A percentile compares a stretch with the other conserved stretches of the same genome.
Conservation (phyloP, 2,329 filamentous ascomycete genomes). For the Scedosporium apiospermum region DNA sequence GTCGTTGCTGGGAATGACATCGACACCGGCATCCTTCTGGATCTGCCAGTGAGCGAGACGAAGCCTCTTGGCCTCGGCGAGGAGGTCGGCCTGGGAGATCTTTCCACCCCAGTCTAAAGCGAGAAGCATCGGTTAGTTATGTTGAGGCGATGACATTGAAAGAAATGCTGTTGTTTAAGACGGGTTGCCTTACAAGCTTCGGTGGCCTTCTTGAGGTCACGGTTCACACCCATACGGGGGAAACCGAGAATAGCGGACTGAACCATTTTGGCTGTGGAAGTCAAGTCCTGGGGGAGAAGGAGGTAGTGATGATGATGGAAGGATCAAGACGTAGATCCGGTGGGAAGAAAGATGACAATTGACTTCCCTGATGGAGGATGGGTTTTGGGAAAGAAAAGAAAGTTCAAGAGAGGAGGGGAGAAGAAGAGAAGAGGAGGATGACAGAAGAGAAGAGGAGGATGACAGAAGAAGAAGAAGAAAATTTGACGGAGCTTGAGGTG, state of each 20-base stretch:
- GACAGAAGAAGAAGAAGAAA: slow-evolving; percentile 4
- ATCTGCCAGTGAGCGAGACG: slow-evolving; percentile 98
- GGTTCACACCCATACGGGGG: slow-evolving; percentile 95
- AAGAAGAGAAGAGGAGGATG: slow-evolving; percentile 1
- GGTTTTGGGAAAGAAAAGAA: slow-evolving; percentile 6
- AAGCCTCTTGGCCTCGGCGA: slow-evolving; percentile 92
- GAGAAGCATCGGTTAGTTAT: slow-evolving; percentile 22
- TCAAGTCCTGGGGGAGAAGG: neutral
- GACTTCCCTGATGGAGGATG: slow-evolving; percentile 3
- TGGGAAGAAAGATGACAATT: slow-evolving; percentile 3
- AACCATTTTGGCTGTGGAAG: slow-evolving; percentile 43
- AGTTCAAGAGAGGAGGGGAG: neutral
- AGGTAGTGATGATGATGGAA: neutral
- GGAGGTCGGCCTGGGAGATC: slow-evolving; percentile 81
- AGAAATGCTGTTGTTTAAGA: neutral
- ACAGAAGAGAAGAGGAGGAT: neutral
- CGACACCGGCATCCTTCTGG: slow-evolving; percentile 96
- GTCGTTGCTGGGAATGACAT: slow-evolving; percentile 98
- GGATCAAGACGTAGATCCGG: slow-evolving; percentile 1
- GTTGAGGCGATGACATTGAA: neutral
- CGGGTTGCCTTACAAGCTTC: slow-evolving; percentile 64
- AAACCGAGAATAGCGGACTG: slow-evolving; percentile 84
- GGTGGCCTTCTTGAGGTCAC: slow-evolving; percentile 99
- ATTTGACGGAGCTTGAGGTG: slow-evolving; percentile 4
- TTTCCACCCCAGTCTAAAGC: slow-evolving; percentile 73